These are phyloP conservation scores for Leccinum huronense DNA, from an alignment of 1,284 basidiomycete genomes.

Conservation along the genomic window DNA sequence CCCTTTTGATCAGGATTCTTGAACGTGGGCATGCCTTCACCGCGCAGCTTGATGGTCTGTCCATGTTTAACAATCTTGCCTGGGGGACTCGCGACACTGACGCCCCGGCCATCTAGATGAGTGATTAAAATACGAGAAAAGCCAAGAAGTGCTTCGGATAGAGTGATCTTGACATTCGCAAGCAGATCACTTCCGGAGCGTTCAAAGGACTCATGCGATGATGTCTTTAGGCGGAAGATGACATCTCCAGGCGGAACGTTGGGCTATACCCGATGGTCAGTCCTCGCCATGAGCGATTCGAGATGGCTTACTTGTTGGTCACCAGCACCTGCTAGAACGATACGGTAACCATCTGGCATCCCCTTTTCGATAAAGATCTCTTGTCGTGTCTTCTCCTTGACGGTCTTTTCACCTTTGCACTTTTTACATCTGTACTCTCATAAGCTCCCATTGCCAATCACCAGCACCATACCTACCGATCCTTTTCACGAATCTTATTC, in stretches of 20 bases:
- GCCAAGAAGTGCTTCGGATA: conserved; percentile 91
- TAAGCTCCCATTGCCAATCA: conserved; percentile 8
- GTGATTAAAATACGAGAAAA: conserved; percentile 85
- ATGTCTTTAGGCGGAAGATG: conserved; percentile 75
- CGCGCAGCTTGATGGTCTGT: conserved; percentile 70
- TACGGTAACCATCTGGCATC: conserved; percentile 82
- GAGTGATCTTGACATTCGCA: conserved; percentile 74
- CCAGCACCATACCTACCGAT: conserved; percentile 52
- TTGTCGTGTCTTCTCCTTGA: conserved; percentile 85
- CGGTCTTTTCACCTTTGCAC: conserved; percentile 86
- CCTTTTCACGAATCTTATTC: conserved; percentile 83
- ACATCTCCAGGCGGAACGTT: conserved; percentile 84
- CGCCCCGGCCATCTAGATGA: conserved; percentile 87
- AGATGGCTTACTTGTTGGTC: conserved; percentile 72
- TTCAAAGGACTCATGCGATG: conserved; percentile 75
- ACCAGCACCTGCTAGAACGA: conserved; percentile 86
- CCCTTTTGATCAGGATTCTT: conserved; percentile 70
- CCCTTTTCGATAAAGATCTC: conserved; percentile 87
- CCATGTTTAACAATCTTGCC: conserved; percentile 76
- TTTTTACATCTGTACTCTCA: conserved; percentile 77
- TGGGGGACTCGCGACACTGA: conserved; percentile 69
- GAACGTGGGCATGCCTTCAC: conserved; percentile 85
- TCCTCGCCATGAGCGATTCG: background rate
- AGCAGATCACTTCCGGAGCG: conserved; percentile 77
- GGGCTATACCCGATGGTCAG: conserved; percentile 50